These are phyloP conservation scores for Catunica adiposa DNA, from an alignment of 2,329 filamentous ascomycete species.

Conservation along the genomic window DNA sequence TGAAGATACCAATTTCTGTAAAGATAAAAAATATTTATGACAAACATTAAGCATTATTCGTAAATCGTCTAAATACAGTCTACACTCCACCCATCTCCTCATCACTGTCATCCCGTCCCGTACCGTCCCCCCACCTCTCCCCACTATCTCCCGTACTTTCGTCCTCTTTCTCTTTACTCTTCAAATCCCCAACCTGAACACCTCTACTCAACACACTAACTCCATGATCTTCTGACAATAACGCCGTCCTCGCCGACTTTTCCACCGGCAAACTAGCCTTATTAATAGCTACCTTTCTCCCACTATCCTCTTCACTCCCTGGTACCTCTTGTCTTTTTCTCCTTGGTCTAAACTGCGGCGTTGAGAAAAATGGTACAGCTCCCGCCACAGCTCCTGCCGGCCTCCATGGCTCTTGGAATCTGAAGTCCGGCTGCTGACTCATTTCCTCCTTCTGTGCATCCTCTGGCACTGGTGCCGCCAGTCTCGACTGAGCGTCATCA, in stretches of 20 bases:
- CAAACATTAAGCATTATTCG: conserved; percentile 3
- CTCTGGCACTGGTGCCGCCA: not conserved
- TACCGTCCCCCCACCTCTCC: not conserved
- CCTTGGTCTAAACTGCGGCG: conserved; percentile 11
- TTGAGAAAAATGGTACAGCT: conserved; percentile 10
- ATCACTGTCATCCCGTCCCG: not conserved
- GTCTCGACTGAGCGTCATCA: not conserved
- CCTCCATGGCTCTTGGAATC: conserved; percentile 20
- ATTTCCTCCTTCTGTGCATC: not conserved
- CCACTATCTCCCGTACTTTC: not conserved
- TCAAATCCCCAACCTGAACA: not conserved
- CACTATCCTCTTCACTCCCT: not conserved
- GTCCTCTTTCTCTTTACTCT: not conserved
- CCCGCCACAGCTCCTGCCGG: not conserved
- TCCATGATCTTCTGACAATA: conserved; percentile 13
- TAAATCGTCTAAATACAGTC: not conserved
- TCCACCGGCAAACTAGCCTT: conserved; percentile 11
- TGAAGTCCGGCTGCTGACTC: not conserved
- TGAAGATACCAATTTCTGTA: too few species aligned
- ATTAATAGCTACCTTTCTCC: not conserved
- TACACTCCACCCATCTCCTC: conserved; percentile 9
- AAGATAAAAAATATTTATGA: not conserved
- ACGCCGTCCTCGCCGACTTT: conserved; percentile 7
- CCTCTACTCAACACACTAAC: conserved; percentile 8
- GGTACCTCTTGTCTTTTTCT: conserved; percentile 11